phyloP scores from a whole-genome alignment of 139 green algal genomes.

The Eudorina sp. region DNA sequence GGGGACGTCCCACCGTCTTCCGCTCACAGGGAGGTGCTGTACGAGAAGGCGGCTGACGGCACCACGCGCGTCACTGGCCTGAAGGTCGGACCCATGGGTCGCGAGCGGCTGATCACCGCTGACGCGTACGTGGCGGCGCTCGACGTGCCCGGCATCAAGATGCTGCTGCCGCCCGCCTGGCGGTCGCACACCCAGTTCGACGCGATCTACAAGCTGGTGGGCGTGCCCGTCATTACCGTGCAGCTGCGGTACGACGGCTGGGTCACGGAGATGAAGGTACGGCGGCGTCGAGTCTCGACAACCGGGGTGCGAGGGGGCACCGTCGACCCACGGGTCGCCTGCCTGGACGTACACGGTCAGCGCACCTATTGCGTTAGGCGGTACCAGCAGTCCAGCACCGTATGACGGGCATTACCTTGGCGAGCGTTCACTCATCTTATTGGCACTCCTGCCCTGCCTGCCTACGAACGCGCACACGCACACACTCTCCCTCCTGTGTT shows the following conservation, averaged over 20 bases:
- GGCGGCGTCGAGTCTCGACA: too few relatives aligned
- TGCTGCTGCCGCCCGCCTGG: constrained; percentile 87
- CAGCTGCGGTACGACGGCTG: constrained; percentile 97
- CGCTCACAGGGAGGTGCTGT: constrained; percentile 92
- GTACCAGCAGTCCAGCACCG: too few relatives aligned
- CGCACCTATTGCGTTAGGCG: too few relatives aligned
- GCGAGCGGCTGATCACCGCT: constrained; percentile 79
- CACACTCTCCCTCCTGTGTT: too few relatives aligned
- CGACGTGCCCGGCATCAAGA: constrained; percentile 95
- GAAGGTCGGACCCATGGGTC: constrained; percentile 65
- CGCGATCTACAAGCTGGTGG: constrained; percentile 88
- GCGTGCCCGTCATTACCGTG: constrained; percentile 98
- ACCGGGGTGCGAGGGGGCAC: neutral
- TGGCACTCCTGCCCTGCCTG: too few relatives aligned
- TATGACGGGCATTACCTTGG: too few relatives aligned
- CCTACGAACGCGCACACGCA: too few relatives aligned
- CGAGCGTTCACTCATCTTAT: too few relatives aligned
- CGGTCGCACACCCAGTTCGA: constrained; percentile 84
- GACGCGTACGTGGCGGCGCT: constrained; percentile 95
- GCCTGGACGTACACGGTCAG: too few relatives aligned
- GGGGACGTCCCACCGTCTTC: too few relatives aligned
- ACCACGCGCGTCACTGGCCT: constrained; percentile 83
- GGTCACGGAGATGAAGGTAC: constrained; percentile 93
- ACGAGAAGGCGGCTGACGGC: constrained; percentile 79
- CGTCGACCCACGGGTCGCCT: neutral